phyloP scores from a whole-genome alignment of 768 basidiomycete species.

The Mycena vulgaris region DNA sequence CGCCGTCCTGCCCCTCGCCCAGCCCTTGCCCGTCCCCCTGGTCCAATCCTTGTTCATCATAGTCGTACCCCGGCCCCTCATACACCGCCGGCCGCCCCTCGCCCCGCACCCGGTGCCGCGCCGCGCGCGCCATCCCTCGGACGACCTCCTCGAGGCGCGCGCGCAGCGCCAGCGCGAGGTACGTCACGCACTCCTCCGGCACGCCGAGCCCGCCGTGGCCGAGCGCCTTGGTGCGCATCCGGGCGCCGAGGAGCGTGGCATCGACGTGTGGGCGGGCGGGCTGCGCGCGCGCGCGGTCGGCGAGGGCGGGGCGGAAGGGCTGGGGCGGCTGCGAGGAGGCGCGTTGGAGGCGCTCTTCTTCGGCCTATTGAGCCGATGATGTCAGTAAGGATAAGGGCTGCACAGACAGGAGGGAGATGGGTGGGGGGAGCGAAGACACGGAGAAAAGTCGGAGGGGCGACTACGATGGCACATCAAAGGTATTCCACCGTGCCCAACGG shows the following conservation, averaged over 20 bases:
- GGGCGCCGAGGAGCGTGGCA: slow-evolving; percentile 71
- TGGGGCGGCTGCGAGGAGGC: slow-evolving; percentile 74
- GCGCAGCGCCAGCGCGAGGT: slow-evolving; percentile 85
- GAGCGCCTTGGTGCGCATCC: slow-evolving; percentile 79
- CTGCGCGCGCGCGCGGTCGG: slow-evolving; percentile 88
- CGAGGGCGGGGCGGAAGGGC: slow-evolving; percentile 74
- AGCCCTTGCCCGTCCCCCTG: too few species aligned
- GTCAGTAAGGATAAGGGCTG: neutral
- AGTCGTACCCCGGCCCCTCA: too few species aligned
- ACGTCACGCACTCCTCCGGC: slow-evolving; percentile 83
- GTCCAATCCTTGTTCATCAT: too few species aligned
- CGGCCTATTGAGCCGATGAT: slow-evolving; percentile 66
- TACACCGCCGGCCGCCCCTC: slow-evolving; percentile 77
- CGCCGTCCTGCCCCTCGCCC: too few species aligned
- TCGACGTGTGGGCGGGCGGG: slow-evolving; percentile 79
- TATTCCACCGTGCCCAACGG: too few species aligned
- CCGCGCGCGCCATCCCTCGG: slow-evolving; percentile 76
- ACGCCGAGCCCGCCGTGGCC: slow-evolving; percentile 73
- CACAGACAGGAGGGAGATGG: too few species aligned
- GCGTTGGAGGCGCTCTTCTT: slow-evolving; percentile 86
- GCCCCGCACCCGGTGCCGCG: slow-evolving; percentile 76
- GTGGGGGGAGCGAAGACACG: too few species aligned
- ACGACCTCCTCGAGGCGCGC: slow-evolving; percentile 82
- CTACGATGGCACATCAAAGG: too few species aligned
- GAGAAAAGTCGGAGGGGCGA: too few species aligned